Conservation (phyloP, 345 rosid species). For the Salix arbutifolia region DNA sequence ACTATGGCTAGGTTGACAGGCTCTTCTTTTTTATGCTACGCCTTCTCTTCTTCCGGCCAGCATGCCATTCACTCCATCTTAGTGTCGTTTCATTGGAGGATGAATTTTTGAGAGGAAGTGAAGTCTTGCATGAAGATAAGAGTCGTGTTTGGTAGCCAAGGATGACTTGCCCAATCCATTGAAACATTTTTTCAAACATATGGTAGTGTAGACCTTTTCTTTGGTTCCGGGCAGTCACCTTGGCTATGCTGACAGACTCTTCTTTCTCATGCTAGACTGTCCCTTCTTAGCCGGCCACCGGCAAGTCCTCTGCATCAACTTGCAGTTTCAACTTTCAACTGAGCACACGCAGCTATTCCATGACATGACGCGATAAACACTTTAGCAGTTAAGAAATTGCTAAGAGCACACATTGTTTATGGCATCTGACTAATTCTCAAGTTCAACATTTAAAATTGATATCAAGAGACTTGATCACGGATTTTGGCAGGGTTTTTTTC, state of each 20-base stretch:
- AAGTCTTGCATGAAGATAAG: conserved; percentile 10
- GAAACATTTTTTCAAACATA: background rate
- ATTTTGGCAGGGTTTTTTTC: too few species aligned
- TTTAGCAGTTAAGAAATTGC: background rate
- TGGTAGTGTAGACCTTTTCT: background rate
- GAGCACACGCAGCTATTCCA: background rate
- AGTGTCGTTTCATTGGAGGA: background rate
- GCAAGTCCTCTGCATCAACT: background rate
- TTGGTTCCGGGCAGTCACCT: conserved; percentile 13
- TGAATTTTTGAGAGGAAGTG: background rate
- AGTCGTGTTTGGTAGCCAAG: conserved; percentile 16
- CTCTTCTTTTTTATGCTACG: conserved; percentile 12
- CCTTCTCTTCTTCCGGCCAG: conserved; percentile 8
- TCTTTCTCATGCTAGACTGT: conserved; percentile 13
- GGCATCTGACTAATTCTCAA: background rate
- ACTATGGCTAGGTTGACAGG: conserved; percentile 12
- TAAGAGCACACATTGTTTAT: background rate
- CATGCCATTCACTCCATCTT: background rate
- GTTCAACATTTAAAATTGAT: background rate
- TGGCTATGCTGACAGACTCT: conserved; percentile 13
- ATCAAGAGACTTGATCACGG: background rate
- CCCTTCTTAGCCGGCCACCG: background rate
- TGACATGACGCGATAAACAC: background rate
- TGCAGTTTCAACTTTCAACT: too few species aligned
- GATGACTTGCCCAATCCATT: conserved; percentile 13